phyloP scores from a whole-genome alignment of 2,329 filamentous ascomycete genomes.

The Raffaelea albimanens region DNA sequence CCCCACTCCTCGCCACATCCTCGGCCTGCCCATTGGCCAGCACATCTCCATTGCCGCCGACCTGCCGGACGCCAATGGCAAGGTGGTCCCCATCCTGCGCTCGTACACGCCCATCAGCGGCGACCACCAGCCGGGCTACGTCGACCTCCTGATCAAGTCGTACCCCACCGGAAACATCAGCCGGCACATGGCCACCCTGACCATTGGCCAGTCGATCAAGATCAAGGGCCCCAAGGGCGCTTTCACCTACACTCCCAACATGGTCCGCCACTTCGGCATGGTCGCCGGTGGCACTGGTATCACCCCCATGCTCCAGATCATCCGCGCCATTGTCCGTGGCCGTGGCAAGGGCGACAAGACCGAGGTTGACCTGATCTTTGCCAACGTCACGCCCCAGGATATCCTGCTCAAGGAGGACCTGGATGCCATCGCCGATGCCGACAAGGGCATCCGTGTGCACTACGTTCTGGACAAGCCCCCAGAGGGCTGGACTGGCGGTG shows the following conservation, averaged over 20 bases:
- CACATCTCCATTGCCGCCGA: slow-evolving; percentile 92
- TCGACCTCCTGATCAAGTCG: slow-evolving; percentile 96
- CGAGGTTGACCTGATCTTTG: slow-evolving; percentile 89
- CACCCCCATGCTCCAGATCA: slow-evolving; percentile 95
- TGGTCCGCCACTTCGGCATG: slow-evolving; percentile 96
- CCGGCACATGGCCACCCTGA: slow-evolving; percentile 76
- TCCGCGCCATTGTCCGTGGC: slow-evolving; percentile 80
- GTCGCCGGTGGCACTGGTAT: slow-evolving; percentile 96
- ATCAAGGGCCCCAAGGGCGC: slow-evolving; percentile 93
- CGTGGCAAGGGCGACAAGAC: slow-evolving; percentile 73
- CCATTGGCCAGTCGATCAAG: slow-evolving; percentile 78
- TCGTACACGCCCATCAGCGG: slow-evolving; percentile 90
- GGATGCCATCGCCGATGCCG: slow-evolving; percentile 66
- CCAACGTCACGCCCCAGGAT: slow-evolving; percentile 88
- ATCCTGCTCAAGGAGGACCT: slow-evolving; percentile 91
- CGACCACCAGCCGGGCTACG: slow-evolving; percentile 80
- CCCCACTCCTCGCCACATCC: slow-evolving; percentile 65
- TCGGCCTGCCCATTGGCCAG: slow-evolving; percentile 95
- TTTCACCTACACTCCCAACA: slow-evolving; percentile 95
- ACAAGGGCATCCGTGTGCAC: slow-evolving; percentile 76
- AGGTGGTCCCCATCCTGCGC: slow-evolving; percentile 73
- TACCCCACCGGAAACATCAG: slow-evolving; percentile 98
- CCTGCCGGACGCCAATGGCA: slow-evolving; percentile 57
- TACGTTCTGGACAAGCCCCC: slow-evolving; percentile 97
- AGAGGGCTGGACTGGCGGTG: slow-evolving; percentile 80